Conservation (phyloP, 73 alveolate genomes). For the Tetrahymena elliotti region DNA sequence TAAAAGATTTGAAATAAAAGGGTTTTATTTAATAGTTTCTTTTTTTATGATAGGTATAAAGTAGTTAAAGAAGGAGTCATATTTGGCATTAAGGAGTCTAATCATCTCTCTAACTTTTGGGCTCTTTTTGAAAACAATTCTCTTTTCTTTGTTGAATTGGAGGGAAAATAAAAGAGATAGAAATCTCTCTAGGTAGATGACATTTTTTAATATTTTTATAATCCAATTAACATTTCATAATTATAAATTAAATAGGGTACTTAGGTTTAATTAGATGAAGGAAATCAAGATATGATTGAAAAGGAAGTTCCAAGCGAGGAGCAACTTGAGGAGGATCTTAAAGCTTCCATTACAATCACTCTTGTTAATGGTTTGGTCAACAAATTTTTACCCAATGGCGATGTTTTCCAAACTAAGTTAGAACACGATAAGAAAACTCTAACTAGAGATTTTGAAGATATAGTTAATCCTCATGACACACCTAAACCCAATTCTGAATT, state of each 20-base stretch:
- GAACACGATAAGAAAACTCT: neutral
- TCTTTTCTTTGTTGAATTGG: neutral
- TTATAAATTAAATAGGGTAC: neutral
- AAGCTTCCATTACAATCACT: slow-evolving; percentile 19
- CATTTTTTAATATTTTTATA: too few species aligned
- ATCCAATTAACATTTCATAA: neutral
- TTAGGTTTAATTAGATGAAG: neutral
- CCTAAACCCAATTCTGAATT: slow-evolving; percentile 27
- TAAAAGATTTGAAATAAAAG: neutral
- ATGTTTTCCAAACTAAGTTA: slow-evolving; percentile 5
- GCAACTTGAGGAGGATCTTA: neutral
- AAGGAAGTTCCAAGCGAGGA: neutral
- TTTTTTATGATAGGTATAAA: slow-evolving; percentile 1
- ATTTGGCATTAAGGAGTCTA: slow-evolving; percentile 22
- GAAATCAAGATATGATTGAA: neutral
- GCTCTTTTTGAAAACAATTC: neutral
- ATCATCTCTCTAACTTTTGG: neutral
- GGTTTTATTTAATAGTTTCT: neutral
- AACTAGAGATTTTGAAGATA: neutral
- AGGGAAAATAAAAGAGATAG: neutral
- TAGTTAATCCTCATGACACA: slow-evolving; percentile 25
- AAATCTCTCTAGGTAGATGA: neutral
- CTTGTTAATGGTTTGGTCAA: slow-evolving; percentile 16
- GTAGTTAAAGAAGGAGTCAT: slow-evolving; percentile 32
- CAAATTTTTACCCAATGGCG: slow-evolving; percentile 25